These are phyloP conservation scores for Candida fluviatilis DNA, from an alignment of 805 yeast species.

Conservation along the genomic window DNA sequence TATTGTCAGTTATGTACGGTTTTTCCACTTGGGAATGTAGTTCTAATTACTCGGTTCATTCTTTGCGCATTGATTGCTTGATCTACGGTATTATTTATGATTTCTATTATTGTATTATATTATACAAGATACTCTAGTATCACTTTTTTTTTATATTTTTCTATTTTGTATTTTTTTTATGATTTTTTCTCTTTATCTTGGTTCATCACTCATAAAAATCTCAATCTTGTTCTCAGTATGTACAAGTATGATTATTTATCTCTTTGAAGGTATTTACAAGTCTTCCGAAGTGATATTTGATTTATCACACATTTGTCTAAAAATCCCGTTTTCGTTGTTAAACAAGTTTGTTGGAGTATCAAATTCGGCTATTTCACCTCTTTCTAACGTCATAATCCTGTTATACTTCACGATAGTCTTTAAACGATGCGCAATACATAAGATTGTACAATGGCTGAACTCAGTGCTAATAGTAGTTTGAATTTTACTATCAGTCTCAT, in stretches of 20 bases:
- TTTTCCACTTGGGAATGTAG: too few relatives aligned
- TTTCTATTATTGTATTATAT: too few relatives aligned
- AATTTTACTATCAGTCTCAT: constrained; percentile 34
- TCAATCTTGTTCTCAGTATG: too few relatives aligned
- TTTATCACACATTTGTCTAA: constrained; percentile 34
- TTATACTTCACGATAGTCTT: constrained; percentile 34
- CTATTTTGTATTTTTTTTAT: too few relatives aligned
- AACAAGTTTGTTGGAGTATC: constrained; percentile 31
- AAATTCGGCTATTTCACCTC: constrained; percentile 29
- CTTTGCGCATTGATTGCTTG: too few relatives aligned
- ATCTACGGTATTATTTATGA: too few relatives aligned
- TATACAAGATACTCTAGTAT: too few relatives aligned
- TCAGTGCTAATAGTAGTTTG: constrained; percentile 29
- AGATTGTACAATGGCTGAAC: constrained; percentile 29
- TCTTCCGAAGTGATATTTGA: constrained; percentile 28
- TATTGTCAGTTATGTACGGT: too few relatives aligned
- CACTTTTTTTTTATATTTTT: too few relatives aligned
- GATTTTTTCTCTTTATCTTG: too few relatives aligned
- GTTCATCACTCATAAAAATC: too few relatives aligned
- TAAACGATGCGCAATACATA: constrained; percentile 38
- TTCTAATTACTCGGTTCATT: too few relatives aligned
- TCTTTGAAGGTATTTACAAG: constrained; percentile 11
- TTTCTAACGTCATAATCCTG: constrained; percentile 31
- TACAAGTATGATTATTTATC: not conserved
- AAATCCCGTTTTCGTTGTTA: constrained; percentile 21